phyloP scores from a whole-genome alignment of 1,139 yeast genomes.

The Arxiozyma telluris region DNA sequence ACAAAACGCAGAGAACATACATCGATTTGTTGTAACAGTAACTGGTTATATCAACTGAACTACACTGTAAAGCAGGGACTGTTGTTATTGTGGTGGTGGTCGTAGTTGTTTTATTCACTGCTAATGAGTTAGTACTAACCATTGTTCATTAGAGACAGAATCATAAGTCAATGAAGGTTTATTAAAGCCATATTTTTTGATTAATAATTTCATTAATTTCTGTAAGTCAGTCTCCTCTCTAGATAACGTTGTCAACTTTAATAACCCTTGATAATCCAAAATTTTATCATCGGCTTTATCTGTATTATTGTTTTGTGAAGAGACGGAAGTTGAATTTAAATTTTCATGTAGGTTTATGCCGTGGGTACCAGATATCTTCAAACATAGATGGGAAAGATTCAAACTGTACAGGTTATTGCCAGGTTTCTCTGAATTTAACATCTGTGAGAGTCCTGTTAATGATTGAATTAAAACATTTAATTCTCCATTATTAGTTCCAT shows the following conservation, averaged over 20 bases:
- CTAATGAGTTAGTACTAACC: neutral
- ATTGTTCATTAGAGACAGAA: neutral
- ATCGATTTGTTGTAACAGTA: too few relatives aligned
- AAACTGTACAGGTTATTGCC: neutral
- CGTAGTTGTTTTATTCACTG: too few relatives aligned
- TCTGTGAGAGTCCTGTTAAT: neutral
- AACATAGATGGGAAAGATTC: neutral
- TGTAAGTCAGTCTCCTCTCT: neutral
- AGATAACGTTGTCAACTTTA: neutral
- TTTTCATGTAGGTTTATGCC: neutral
- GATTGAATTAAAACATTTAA: neutral
- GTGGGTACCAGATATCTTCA: neutral
- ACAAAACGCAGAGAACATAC: too few relatives aligned
- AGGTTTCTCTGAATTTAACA: neutral
- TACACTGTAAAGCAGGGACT: too few relatives aligned
- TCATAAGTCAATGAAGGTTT: neutral
- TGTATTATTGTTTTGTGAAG: neutral
- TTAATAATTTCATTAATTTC: neutral
- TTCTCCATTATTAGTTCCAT: neutral
- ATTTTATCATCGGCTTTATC: neutral
- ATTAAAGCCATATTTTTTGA: neutral
- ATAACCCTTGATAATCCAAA: neutral
- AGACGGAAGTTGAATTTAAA: too few relatives aligned
- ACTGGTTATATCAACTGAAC: too few relatives aligned
- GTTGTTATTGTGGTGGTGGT: too few relatives aligned